Evolutionary conservation across 345 rosid genomes (phyloP).

Genomic region (Acer campestre): DNA sequence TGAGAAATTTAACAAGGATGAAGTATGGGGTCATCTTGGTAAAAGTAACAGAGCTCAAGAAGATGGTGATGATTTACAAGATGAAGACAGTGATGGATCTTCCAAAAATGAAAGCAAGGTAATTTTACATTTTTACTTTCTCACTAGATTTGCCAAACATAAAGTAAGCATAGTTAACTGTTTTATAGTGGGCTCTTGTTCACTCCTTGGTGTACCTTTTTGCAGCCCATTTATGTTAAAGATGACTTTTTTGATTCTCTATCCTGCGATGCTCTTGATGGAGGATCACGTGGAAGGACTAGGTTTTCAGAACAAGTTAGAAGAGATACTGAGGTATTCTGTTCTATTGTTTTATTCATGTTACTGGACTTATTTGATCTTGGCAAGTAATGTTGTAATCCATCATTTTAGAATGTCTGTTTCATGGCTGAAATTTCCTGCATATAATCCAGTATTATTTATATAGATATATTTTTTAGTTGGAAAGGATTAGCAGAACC

Average conservation of each 20-base stretch:
- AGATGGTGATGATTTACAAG: conserved; percentile 32
- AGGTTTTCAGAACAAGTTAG: conserved; percentile 54
- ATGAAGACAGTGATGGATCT: conserved; percentile 37
- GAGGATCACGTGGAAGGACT: conserved; percentile 45
- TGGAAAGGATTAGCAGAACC: neutral
- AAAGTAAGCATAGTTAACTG: neutral
- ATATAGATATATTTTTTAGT: neutral
- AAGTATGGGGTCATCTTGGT: conserved; percentile 65
- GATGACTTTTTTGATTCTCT: conserved; percentile 63
- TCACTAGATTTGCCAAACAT: neutral
- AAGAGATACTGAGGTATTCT: conserved; percentile 51
- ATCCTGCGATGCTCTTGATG: conserved; percentile 43
- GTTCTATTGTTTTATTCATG: neutral
- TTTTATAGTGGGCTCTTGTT: neutral
- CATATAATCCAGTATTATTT: neutral
- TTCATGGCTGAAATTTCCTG: neutral
- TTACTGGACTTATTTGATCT: neutral
- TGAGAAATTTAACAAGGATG: conserved; percentile 63
- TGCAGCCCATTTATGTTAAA: conserved; percentile 54
- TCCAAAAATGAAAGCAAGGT: conserved; percentile 35
- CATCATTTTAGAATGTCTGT: neutral
- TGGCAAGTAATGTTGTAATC: neutral
- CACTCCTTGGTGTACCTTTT: neutral
- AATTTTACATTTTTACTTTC: neutral
- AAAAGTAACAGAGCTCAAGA: conserved; percentile 37